Evolutionary conservation across 1,284 basidiomycete genomes (phyloP), one percentile per base, ranked within the genome.

Genomic region (Vanrija sp.): DNA sequence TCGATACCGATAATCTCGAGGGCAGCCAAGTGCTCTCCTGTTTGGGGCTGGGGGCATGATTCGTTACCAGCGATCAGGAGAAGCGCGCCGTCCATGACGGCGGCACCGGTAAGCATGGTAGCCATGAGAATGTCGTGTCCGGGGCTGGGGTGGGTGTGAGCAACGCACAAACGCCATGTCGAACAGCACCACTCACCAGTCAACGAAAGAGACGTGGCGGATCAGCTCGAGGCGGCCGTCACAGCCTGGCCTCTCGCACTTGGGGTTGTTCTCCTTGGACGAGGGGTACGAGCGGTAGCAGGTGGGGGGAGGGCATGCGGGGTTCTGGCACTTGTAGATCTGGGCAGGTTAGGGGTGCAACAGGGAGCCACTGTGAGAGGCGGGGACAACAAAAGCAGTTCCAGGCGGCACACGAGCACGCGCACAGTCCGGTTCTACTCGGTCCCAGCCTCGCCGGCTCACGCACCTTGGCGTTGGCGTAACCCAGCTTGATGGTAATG

Each of bases 71-170:
- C 95, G 60, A 98, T 87, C 48, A 98, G 85, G 0, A 98, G 83
- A 1, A 98, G 80, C 16, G 95, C 95, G 58, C 95, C 95, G 78
- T 98, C 94, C 95, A 98, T 94, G 82, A 98, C 95, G 23, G 96
- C 96, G 42, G 95, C 95, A 78, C 95, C 95, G 83, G 98, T 98
- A 69, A 98, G 83, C 96, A 98, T 98, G 66, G 95, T 98, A 57
- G 95, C 95, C 95, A 98, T 98, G 76, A 98, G 77, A 78, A 83
- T 83, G 72, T 94, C 91, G 83, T 94, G 91, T 64, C 91, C 91
- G 1, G 91, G 91, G 73, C 91, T 43, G 51, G 28, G 28, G 21
- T 5, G 21, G 21, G 21, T 23, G 21, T 23, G 21, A 23, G 21
- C 21, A 23, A 23, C 3, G 5, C 21, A 5, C 21, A 23, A 23